Evolutionary conservation across 495 filamentous ascomycete species (phyloP).

Genomic region (Evernia prunastri): DNA sequence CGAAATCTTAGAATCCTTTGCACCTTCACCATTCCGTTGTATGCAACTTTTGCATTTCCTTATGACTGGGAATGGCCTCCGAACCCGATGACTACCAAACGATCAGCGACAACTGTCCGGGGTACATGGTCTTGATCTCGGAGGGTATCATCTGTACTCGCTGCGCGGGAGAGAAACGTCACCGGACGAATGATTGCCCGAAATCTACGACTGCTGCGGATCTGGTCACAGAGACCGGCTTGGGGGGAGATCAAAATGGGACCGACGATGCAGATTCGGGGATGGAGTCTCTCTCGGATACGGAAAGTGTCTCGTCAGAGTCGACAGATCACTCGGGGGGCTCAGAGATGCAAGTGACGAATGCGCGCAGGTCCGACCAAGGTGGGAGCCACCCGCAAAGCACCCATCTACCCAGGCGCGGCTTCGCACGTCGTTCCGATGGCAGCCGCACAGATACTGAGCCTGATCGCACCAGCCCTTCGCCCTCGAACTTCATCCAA

Average conservation of each 20-base stretch:
- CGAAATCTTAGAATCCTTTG: too few relatives aligned
- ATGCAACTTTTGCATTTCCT: background rate
- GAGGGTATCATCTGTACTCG: conserved; percentile 1
- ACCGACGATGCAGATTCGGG: background rate
- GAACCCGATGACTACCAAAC: conserved; percentile 4
- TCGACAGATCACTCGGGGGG: background rate
- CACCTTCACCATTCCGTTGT: background rate
- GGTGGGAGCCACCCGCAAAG: background rate
- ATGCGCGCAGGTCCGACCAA: background rate
- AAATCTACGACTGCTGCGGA: background rate
- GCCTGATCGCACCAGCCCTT: background rate
- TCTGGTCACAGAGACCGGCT: background rate
- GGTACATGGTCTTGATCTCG: conserved; percentile 4
- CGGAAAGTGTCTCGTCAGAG: background rate
- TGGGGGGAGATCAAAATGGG: background rate
- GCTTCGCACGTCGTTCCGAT: background rate
- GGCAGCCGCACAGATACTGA: background rate
- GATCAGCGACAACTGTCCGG: conserved; percentile 1
- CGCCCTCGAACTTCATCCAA: background rate
- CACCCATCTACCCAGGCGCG: background rate
- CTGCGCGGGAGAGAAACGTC: background rate
- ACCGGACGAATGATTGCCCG: background rate
- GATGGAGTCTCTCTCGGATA: conserved; percentile 2
- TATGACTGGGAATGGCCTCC: conserved; percentile 2
- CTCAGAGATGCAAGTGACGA: background rate